Conservation (phyloP, 202 grass and related monocot species). For the Saccharum hybrid region DNA sequence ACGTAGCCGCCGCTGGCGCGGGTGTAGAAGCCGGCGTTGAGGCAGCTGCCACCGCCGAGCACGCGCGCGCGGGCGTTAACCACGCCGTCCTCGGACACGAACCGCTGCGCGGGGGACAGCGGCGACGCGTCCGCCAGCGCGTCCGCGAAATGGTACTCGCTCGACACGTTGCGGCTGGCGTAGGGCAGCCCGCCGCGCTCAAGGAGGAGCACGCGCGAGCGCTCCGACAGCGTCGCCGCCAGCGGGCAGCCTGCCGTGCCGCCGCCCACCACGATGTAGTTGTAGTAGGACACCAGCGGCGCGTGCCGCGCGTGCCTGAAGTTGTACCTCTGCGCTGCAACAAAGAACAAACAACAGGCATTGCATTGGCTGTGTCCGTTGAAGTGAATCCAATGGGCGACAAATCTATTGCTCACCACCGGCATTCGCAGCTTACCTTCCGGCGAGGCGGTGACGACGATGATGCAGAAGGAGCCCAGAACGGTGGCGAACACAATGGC, state of each 20-base stretch:
- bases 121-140: constrained; percentile 70
- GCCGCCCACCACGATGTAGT: constrained; percentile 83
- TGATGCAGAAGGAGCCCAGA: background rate
- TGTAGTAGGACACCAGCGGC: constrained; percentile 63
- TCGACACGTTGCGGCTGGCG: constrained; percentile 71
- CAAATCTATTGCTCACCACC: background rate
- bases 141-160: constrained; percentile 64
- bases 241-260: constrained; percentile 79
- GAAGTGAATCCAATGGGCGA: background rate
- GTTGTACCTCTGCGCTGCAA: constrained; percentile 25
- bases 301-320: constrained; percentile 63
- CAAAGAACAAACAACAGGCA: background rate
- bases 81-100: constrained; percentile 81
- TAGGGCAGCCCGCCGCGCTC: constrained; percentile 76
- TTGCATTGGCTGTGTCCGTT: background rate
- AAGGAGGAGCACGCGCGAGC: constrained; percentile 63
- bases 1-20: constrained; percentile 79
- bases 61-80: constrained; percentile 76
- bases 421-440: constrained; percentile 24
- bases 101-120: constrained; percentile 63
- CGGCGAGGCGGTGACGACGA: background rate
- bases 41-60: constrained; percentile 88
- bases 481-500: background rate
- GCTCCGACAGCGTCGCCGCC: constrained; percentile 73
- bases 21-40: constrained; percentile 89